A percentile compares a stretch with the other conserved stretches of the same genome.
phyloP scores from a whole-genome alignment of 306 rosid species.

The Prosopis cineraria region DNA sequence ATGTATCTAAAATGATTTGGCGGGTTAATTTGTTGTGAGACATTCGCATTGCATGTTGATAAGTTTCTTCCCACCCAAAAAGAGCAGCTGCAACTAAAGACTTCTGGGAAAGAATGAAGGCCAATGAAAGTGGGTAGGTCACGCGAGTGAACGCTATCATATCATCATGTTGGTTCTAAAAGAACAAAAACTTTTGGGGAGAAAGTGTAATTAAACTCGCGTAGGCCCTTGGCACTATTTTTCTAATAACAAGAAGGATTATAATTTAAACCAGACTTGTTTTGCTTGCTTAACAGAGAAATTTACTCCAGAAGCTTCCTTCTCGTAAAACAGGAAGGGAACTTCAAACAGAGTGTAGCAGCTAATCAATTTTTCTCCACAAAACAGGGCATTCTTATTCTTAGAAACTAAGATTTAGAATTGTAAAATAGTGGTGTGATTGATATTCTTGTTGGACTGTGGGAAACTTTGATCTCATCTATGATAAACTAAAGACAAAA shows the following conservation, averaged over 20 bases:
- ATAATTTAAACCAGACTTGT: slow-evolving; percentile 14
- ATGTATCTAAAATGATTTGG: neutral
- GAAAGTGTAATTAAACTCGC: neutral
- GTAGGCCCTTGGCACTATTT: neutral
- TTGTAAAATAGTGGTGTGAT: neutral
- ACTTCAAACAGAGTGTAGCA: neutral
- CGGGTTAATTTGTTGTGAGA: neutral
- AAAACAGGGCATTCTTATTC: neutral
- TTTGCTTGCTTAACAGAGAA: neutral
- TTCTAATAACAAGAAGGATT: neutral
- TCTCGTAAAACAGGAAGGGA: neutral
- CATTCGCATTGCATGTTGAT: neutral
- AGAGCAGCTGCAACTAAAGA: neutral
- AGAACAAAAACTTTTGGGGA: neutral
- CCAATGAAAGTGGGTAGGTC: slow-evolving; percentile 48
- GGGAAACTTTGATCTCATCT: neutral
- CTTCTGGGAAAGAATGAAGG: neutral
- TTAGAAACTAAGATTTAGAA: neutral
- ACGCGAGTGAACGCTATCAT: slow-evolving; percentile 25
- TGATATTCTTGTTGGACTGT: neutral
- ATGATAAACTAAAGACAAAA: neutral
- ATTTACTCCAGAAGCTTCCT: neutral
- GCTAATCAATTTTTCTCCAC: neutral
- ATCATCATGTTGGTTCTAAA: slow-evolving; percentile 27
- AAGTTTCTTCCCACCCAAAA: neutral